Evolutionary conservation across 768 basidiomycete genomes (phyloP), one percentile per base, ranked within the genome.

Genomic region (Lactarius indigo): DNA sequence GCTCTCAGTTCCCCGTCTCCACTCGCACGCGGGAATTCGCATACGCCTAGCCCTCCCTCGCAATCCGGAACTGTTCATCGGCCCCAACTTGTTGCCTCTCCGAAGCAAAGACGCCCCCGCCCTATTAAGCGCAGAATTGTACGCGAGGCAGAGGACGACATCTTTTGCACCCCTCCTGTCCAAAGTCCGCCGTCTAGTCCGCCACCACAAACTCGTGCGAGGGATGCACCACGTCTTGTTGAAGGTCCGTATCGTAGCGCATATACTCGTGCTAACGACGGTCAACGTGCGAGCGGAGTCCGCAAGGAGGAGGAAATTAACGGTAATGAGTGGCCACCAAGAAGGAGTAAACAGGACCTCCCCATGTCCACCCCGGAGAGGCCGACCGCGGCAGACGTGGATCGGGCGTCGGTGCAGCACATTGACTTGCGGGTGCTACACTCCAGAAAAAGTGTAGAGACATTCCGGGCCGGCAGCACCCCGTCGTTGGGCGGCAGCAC

Each of bases 161-260:
- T 67, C 18, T 69, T 69, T 44, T 13, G 47, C 56, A 62, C 56
- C 17, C 47, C 68, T n/a, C 57, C 68, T 18, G 55, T 66, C 44
- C 57, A 35, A 44, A 42, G 37, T 17, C 55, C 13, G 7, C 54
- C 17, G 35, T 28, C 44, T 30, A 58, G 33, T 39, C 12, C 66
- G 17, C 56, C 28, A 2, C 33, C 28, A 23, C 35, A 23, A 56
- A 5, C 37, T 18, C 23, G 54, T 50, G 35, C 30, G 12, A 68
- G 69, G 30, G 67, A 70, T 59, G 70, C 69, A 3, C 74, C 74
- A 30, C 70, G 70, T 12, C 63, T 73, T 6, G 65, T 68, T 20
- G 70, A 74, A 31, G 73, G 75, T 10, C 65, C 73, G 7, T 74
- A 70, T 57, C 72, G 69, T 56, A 72, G 65, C 57, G 69, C 70